These are phyloP conservation scores for Solanum sparsipilum DNA, from an alignment of 257 asterid species.

Conservation along the genomic window DNA sequence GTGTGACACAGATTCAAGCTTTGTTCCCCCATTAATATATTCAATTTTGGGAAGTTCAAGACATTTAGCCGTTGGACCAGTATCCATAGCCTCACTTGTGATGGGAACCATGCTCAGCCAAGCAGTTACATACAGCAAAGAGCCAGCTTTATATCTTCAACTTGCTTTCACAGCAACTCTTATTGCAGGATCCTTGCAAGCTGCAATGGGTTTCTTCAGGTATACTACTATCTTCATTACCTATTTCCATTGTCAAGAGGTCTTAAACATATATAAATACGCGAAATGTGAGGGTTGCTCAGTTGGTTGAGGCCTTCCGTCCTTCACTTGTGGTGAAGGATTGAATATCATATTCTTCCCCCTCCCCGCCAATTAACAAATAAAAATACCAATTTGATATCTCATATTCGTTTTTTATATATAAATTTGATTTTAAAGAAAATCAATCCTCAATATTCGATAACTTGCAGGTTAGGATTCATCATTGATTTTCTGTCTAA, in stretches of 20 bases:
- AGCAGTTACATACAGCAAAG: conserved; percentile 29
- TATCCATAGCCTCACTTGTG: conserved; percentile 80
- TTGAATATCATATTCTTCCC: not conserved
- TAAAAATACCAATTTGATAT: too few relatives aligned
- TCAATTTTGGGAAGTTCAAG: conserved; percentile 86
- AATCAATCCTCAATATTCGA: not conserved
- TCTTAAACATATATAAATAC: not conserved
- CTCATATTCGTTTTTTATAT: too few relatives aligned
- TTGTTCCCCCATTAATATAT: conserved; percentile 80
- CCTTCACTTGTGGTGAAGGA: not conserved
- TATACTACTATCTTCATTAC: not conserved
- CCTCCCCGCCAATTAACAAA: not conserved
- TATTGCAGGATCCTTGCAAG: conserved; percentile 68
- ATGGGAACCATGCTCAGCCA: conserved; percentile 88
- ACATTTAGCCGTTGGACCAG: conserved; percentile 78
- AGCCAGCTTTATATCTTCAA: conserved; percentile 53
- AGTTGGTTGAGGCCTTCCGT: not conserved
- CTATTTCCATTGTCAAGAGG: not conserved
- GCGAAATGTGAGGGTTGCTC: not conserved
- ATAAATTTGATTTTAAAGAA: too few relatives aligned
- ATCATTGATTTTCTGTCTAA: conserved; percentile 84
- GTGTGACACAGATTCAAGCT: conserved; percentile 60
- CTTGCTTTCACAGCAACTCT: conserved; percentile 86
- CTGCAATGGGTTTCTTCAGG: conserved; percentile 76
- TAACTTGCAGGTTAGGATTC: conserved; percentile 63